Evolutionary conservation across 163 green algal genomes (phyloP).

Genomic region (Scenedesmus sp.): DNA sequence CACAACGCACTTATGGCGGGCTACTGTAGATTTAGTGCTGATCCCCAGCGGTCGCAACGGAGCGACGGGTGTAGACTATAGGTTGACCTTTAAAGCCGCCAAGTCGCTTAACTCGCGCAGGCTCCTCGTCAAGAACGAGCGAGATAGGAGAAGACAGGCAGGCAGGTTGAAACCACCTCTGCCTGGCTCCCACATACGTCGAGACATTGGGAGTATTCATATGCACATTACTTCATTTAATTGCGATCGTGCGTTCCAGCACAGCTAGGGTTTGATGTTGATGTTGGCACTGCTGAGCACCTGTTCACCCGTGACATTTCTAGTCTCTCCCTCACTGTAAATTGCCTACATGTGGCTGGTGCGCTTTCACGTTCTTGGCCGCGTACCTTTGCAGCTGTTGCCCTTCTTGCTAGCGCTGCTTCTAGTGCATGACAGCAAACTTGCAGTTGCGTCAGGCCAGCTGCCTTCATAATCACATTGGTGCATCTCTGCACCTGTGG

Average conservation of each 20-base stretch:
- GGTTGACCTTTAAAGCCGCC: no score
- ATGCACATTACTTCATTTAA: no score
- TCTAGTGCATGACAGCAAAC: background rate
- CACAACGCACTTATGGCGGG: background rate
- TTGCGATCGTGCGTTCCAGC: no score
- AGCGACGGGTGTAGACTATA: background rate
- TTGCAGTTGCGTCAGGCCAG: background rate
- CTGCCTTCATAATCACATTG: background rate
- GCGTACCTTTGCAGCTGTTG: background rate
- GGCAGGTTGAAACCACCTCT: background rate
- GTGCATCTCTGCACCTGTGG: background rate
- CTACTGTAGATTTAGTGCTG: background rate
- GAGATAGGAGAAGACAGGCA: background rate
- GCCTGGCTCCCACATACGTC: no score
- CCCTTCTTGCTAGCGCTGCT: background rate
- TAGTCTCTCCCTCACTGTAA: background rate
- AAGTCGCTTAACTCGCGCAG: background rate
- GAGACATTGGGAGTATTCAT: no score
- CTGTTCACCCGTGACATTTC: background rate
- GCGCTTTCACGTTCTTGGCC: background rate
- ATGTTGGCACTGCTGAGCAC: background rate
- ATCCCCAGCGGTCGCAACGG: background rate
- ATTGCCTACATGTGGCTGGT: background rate
- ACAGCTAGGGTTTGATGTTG: constrained; percentile 9
- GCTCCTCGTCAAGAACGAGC: background rate